Conservation (phyloP, 1,284 basidiomycete genomes). For the Tilletia indica region DNA sequence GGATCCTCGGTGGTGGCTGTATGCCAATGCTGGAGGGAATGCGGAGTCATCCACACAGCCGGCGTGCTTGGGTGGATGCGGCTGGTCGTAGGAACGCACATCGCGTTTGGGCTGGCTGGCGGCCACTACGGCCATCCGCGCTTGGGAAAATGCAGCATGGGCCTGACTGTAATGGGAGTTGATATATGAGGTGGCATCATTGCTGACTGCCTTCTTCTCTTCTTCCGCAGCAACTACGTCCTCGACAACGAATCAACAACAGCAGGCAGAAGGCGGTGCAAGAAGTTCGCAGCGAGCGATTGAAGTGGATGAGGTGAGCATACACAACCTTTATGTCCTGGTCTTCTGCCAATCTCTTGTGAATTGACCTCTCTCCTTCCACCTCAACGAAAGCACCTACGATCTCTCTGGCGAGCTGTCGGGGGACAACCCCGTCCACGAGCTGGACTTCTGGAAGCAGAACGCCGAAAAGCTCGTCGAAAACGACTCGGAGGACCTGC, state of each 20-base stretch:
- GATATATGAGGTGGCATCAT: no score
- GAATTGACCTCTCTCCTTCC: conserved; percentile 9
- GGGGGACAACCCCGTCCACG: conserved; percentile 86
- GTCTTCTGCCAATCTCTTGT: conserved; percentile 8
- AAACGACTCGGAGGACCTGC: conserved; percentile 85
- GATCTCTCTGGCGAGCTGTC: conserved; percentile 77
- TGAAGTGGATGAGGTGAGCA: conserved; percentile 81
- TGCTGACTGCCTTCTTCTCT: no score
- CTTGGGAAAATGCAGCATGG: no score
- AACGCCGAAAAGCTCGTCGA: conserved; percentile 81
- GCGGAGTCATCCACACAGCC: no score
- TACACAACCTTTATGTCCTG: not conserved
- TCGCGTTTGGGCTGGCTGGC: no score
- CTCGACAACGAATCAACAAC: not conserved
- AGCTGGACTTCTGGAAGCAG: conserved; percentile 96
- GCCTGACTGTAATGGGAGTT: no score
- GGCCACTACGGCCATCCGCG: no score
- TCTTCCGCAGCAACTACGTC: not conserved
- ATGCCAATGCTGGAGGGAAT: no score
- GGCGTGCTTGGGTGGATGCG: no score
- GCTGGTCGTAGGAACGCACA: no score
- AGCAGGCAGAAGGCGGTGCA: conserved; percentile 66
- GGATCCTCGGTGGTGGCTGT: no score
- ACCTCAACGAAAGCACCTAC: not conserved
- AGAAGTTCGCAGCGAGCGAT: conserved; percentile 75